Percentiles rank a stretch among this genome's conserved stretches.
These are phyloP conservation scores for Lobulomyces angularis DNA, from an alignment of 192 early-diverging fungal genomes.

Conservation along the genomic window DNA sequence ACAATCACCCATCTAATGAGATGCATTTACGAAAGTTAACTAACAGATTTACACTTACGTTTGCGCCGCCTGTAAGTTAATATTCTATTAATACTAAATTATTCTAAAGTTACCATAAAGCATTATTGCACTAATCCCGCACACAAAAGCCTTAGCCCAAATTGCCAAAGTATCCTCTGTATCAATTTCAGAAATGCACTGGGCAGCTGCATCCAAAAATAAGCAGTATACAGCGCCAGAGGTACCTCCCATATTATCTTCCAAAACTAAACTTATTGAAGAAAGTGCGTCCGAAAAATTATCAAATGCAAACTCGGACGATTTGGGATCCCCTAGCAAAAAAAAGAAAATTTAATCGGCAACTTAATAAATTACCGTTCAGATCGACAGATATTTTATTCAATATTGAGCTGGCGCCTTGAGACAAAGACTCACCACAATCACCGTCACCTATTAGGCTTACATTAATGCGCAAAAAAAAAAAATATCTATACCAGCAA, in stretches of 20 bases:
- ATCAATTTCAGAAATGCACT: slow-evolving; percentile 34
- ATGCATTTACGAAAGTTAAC: no score
- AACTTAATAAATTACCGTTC: slow-evolving; percentile 34
- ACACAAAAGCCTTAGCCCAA: no score
- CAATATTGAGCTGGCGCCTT: slow-evolving; percentile 37
- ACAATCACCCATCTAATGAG: slow-evolving; percentile 16
- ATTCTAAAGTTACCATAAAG: no score
- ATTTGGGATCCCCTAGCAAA: slow-evolving; percentile 15
- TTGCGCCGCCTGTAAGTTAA: no score
- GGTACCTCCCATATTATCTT: slow-evolving; percentile 66
- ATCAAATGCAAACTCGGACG: slow-evolving; percentile 17
- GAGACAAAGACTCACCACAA: slow-evolving; percentile 59
- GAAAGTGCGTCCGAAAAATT: slow-evolving; percentile 41
- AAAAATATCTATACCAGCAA: no score
- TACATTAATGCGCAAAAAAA: no score
- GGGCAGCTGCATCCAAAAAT: slow-evolving; percentile 51
- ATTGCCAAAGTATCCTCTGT: no score
- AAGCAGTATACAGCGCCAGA: slow-evolving; percentile 67
- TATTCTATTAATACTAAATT: no score
- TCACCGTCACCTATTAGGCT: no score
- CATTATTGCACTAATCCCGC: no score
- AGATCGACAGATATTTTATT: slow-evolving; percentile 1
- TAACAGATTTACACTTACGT: no score
- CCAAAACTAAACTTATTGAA: slow-evolving; percentile 51
- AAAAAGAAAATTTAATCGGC: slow-evolving; percentile 4